These are phyloP conservation scores for Cerioporus squamosus DNA, from an alignment of 1,284 basidiomycete genomes.

Conservation along the genomic window DNA sequence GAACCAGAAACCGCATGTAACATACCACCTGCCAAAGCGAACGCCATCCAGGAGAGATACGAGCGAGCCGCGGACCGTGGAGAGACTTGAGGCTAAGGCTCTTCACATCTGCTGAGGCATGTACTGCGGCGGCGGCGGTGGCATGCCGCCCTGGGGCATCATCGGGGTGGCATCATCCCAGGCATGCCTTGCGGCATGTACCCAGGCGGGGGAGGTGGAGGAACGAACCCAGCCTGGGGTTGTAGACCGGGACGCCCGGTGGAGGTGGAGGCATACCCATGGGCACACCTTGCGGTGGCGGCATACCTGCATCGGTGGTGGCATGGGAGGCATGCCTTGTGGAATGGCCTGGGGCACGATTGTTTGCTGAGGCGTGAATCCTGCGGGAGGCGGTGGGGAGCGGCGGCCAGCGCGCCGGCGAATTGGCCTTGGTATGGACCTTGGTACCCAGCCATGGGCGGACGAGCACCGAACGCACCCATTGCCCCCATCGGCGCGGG, in stretches of 20 bases:
- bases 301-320: conserved; percentile 47
- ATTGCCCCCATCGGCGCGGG: conserved; percentile 65
- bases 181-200: conserved; percentile 48
- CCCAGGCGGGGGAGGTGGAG: conserved; percentile 65
- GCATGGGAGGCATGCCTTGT: conserved; percentile 39
- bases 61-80: background rate
- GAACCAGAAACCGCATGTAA: background rate
- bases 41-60: background rate
- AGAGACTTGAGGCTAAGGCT: background rate
- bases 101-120: conserved; percentile 22
- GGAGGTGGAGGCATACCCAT: conserved; percentile 24
- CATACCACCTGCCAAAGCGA: background rate
- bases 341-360: conserved; percentile 47
- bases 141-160: conserved; percentile 33
- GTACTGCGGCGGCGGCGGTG: conserved; percentile 21
- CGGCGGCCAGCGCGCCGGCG: conserved; percentile 78
- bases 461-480: conserved; percentile 59
- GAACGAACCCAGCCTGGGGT: conserved; percentile 50
- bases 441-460: conserved; percentile 66
- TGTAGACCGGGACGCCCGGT: conserved; percentile 49
- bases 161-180: conserved; percentile 34
- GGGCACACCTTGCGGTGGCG: conserved; percentile 32
- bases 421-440: conserved; percentile 88
- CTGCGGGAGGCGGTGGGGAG: conserved; percentile 65
- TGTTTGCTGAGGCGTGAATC: conserved; percentile 72